Evolutionary conservation across 2,329 filamentous ascomycete genomes (phyloP).

Genomic region (Emergomyces orientalis): DNA sequence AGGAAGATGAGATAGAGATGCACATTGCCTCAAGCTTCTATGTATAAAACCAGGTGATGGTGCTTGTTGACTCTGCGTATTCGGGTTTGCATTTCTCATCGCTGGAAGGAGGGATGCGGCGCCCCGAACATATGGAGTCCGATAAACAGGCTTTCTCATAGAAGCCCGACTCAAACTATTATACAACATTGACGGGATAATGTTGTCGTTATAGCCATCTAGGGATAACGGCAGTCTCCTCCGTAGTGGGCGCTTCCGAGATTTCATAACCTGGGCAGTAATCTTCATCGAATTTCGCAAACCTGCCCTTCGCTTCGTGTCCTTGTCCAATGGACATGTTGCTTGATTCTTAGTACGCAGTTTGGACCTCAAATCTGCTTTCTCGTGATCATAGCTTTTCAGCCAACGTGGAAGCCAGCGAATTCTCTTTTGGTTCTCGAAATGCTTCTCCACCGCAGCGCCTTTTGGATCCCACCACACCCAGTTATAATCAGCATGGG

Average conservation of each 20-base stretch:
- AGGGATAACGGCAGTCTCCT: not conserved
- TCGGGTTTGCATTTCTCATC: too few species aligned
- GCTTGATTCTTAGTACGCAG: constrained; percentile 3
- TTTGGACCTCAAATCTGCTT: constrained; percentile 23
- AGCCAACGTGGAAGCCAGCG: constrained; percentile 23
- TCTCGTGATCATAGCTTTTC: constrained; percentile 20
- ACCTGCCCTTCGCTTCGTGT: not conserved
- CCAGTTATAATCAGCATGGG: constrained; percentile 30
- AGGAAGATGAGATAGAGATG: not conserved
- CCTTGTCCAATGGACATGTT: not conserved
- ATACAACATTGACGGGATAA: constrained; percentile 1
- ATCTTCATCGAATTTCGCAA: not conserved
- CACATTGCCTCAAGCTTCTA: not conserved
- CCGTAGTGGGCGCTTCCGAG: not conserved
- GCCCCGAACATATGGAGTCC: not conserved
- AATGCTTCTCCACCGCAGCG: constrained; percentile 15
- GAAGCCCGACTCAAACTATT: not conserved
- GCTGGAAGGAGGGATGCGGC: not conserved
- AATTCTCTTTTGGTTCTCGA: constrained; percentile 13
- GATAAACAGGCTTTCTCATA: not conserved
- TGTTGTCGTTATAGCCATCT: not conserved
- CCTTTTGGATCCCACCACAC: constrained; percentile 35
- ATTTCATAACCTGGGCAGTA: not conserved
- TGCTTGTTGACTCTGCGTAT: not conserved
- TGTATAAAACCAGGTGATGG: not conserved